Conservation (phyloP, 2,329 filamentous ascomycete genomes). For the Clonostachys byssicola region DNA sequence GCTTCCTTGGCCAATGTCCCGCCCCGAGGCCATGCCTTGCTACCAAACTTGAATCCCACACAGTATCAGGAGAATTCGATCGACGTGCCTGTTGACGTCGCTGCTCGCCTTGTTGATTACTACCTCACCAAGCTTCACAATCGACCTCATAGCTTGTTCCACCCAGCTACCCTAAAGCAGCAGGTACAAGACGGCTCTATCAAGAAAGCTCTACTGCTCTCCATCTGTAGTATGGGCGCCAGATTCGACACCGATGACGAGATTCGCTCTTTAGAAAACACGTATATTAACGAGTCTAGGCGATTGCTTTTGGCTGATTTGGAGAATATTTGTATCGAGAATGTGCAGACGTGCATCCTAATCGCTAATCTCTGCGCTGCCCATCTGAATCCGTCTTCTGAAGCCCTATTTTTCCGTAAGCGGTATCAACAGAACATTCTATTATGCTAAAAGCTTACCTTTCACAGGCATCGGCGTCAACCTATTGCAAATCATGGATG, state of each 20-base stretch:
- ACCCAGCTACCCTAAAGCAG: background rate
- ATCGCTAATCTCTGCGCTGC: background rate
- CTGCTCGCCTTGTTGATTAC: background rate
- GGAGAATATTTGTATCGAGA: background rate
- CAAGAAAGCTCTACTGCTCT: background rate
- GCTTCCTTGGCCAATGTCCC: constrained; percentile 2
- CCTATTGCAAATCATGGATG: constrained; percentile 5
- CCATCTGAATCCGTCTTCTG: background rate
- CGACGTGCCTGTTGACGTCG: background rate
- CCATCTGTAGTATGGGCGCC: background rate
- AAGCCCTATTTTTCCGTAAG: background rate
- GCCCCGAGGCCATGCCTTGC: background rate
- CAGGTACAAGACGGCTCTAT: background rate
- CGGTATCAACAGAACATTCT: background rate
- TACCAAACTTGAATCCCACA: background rate
- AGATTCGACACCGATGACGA: background rate
- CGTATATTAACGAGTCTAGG: background rate
- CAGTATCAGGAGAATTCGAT: background rate
- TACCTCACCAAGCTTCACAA: background rate
- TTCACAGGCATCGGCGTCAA: background rate
- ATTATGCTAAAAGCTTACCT: background rate
- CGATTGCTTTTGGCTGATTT: background rate
- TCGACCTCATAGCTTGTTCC: background rate
- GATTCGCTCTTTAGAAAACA: background rate
- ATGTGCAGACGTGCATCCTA: background rate